phyloP scores from a whole-genome alignment of 768 basidiomycete species.

The Tephrocybe sp. region DNA sequence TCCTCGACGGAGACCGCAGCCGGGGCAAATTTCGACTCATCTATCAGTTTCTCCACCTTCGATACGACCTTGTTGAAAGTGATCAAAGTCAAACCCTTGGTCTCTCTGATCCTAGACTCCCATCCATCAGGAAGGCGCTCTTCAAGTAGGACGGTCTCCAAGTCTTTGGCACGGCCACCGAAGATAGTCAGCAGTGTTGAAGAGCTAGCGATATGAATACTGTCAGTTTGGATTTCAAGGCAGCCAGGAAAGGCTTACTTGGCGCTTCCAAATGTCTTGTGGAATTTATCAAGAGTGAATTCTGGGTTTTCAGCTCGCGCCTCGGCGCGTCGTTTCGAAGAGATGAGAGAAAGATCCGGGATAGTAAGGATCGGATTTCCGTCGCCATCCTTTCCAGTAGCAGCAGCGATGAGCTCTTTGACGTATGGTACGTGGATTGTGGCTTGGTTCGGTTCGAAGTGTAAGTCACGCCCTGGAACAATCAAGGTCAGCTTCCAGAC shows the following conservation, averaged over 20 bases:
- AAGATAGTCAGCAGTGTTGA: slow-evolving; percentile 66
- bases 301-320: slow-evolving; percentile 52
- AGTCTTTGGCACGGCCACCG: slow-evolving; percentile 58
- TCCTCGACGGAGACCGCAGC: background rate
- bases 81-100: slow-evolving; percentile 58
- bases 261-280: slow-evolving; percentile 64
- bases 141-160: slow-evolving; percentile 56
- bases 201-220: slow-evolving; percentile 39
- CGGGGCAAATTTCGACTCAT: slow-evolving; percentile 33
- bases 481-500: slow-evolving; percentile 3
- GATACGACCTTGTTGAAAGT: slow-evolving; percentile 51
- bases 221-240: background rate
- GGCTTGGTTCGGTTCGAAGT: slow-evolving; percentile 50
- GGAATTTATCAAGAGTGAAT: slow-evolving; percentile 48
- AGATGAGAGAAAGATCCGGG: slow-evolving; percentile 57
- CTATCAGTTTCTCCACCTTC: slow-evolving; percentile 38
- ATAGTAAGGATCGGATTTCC: slow-evolving; percentile 49
- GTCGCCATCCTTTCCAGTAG: slow-evolving; percentile 55
- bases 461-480: slow-evolving; percentile 41
- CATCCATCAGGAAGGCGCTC: slow-evolving; percentile 73
- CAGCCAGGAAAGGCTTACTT: slow-evolving; percentile 46
- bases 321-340: slow-evolving; percentile 62
- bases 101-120: slow-evolving; percentile 60
- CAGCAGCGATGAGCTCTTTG: slow-evolving; percentile 54
- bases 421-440: slow-evolving; percentile 49